Percentiles rank a stretch among this genome's conserved stretches.
Evolutionary conservation across 176 grass and related monocot genomes (phyloP).

Genomic region (Oryza nivara): DNA sequence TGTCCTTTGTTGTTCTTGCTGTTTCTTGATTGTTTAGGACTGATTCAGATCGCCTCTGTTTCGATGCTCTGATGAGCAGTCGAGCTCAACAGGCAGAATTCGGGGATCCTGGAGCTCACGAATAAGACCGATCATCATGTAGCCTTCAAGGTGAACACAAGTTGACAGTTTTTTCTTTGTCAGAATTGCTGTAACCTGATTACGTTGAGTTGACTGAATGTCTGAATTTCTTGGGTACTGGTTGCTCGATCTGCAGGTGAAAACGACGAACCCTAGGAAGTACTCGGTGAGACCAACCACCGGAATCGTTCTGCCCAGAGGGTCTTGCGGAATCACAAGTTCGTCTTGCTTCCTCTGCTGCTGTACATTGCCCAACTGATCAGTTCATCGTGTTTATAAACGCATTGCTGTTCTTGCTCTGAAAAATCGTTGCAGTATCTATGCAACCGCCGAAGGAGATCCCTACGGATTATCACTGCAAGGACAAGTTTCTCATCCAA

Average conservation of each 20-base stretch:
- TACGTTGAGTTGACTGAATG: not conserved
- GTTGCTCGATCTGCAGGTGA: conserved; percentile 61
- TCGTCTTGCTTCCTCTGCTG: not conserved
- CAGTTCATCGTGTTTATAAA: not conserved
- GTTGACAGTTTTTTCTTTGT: not conserved
- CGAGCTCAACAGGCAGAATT: conserved; percentile 70
- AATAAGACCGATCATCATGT: conserved; percentile 87
- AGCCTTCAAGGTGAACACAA: conserved; percentile 76
- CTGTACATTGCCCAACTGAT: not conserved
- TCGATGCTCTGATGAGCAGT: conserved; percentile 47
- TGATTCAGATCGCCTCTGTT: conserved; percentile 32
- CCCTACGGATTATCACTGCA: conserved; percentile 82
- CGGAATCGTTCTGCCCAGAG: conserved; percentile 60
- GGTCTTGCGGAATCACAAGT: conserved; percentile 63
- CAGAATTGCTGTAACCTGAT: conserved; percentile 13
- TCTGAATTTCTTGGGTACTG: not conserved
- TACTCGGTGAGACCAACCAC: conserved; percentile 82
- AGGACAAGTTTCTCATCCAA: conserved; percentile 93
- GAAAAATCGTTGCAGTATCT: conserved; percentile 49
- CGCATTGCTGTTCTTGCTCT: not conserved
- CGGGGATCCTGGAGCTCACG: conserved; percentile 69
- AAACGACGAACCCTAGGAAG: conserved; percentile 87
- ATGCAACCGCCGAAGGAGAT: conserved; percentile 86
- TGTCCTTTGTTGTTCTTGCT: not conserved
- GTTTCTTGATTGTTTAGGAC: conserved; percentile 39